Conservation (phyloP, 2,329 filamentous ascomycete species). For the Talaromyces sp. region DNA sequence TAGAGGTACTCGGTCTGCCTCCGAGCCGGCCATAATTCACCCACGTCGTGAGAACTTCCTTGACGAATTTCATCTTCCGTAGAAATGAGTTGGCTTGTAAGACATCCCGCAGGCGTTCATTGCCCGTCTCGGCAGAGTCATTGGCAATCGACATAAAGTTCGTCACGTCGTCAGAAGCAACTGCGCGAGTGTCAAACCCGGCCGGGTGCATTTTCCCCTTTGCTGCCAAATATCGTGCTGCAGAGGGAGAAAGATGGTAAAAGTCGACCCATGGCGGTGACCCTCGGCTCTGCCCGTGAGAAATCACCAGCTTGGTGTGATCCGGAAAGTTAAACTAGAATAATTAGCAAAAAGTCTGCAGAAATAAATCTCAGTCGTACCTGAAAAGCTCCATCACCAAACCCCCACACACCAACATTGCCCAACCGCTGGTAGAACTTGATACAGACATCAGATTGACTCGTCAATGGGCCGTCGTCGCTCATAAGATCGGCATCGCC, state of each 20-base stretch:
- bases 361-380: constrained; percentile 14
- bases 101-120: constrained; percentile 37
- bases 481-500: constrained; percentile 28
- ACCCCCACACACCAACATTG: constrained; percentile 51
- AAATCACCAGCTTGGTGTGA: constrained; percentile 48
- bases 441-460: constrained; percentile 36
- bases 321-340: constrained; percentile 47
- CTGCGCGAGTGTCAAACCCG: constrained; percentile 39
- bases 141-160: constrained; percentile 37
- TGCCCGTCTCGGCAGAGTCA: constrained; percentile 26
- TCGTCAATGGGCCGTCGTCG: constrained; percentile 20
- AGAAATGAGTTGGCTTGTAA: constrained; percentile 41
- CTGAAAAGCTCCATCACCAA: constrained; percentile 46
- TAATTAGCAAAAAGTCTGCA: neutral
- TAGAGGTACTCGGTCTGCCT: constrained; percentile 21
- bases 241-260: constrained; percentile 44
- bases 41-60: constrained; percentile 37
- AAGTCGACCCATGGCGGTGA: constrained; percentile 43
- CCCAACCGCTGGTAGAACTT: constrained; percentile 49
- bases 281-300: constrained; percentile 32
- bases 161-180: constrained; percentile 36
- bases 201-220: constrained; percentile 39
- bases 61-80: constrained; percentile 39
- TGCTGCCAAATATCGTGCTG: constrained; percentile 37
- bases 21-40: constrained; percentile 34